These are phyloP conservation scores for Thymus mandschuricus DNA, from an alignment of 257 asterid genomes.

Conservation along the genomic window DNA sequence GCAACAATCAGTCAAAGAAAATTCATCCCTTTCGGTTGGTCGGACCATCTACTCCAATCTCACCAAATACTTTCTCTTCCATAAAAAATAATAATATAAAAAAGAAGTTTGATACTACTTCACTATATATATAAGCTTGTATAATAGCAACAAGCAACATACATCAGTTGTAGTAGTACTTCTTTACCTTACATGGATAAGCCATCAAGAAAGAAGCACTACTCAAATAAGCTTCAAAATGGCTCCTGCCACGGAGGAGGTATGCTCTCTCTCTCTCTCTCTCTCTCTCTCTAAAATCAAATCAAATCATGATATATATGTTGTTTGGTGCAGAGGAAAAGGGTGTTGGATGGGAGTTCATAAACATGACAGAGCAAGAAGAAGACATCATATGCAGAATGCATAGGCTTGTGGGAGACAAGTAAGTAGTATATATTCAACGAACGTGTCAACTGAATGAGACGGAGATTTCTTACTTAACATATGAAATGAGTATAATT, in stretches of 20 bases:
- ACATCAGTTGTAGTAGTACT: not conserved
- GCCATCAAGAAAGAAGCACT: constrained; percentile 21
- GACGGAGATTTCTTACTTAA: too few species aligned
- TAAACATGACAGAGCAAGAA: constrained; percentile 62
- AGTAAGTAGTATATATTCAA: constrained; percentile 30
- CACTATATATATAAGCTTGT: constrained; percentile 16
- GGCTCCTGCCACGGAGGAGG: not conserved
- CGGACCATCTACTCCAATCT: constrained; percentile 14
- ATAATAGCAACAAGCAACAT: not conserved
- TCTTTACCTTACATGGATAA: constrained; percentile 31
- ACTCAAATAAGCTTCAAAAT: constrained; percentile 21
- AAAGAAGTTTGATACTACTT: not conserved
- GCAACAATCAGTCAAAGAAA: constrained; percentile 31
- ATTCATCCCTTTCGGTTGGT: constrained; percentile 24
- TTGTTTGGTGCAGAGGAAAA: constrained; percentile 44
- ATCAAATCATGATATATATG: not conserved
- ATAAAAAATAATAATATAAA: not conserved
- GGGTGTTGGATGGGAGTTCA: constrained; percentile 48
- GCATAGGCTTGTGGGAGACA: constrained; percentile 77
- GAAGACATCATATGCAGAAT: constrained; percentile 67
- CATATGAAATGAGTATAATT: too few species aligned
- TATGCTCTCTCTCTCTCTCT: not conserved
- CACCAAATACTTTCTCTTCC: not conserved
- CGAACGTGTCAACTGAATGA: too few species aligned
- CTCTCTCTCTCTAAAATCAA: not conserved